A percentile compares a stretch with the other conserved stretches of the same genome.
Conservation (phyloP, 192 early-diverging fungal species). For the Pilaira anomala region DNA sequence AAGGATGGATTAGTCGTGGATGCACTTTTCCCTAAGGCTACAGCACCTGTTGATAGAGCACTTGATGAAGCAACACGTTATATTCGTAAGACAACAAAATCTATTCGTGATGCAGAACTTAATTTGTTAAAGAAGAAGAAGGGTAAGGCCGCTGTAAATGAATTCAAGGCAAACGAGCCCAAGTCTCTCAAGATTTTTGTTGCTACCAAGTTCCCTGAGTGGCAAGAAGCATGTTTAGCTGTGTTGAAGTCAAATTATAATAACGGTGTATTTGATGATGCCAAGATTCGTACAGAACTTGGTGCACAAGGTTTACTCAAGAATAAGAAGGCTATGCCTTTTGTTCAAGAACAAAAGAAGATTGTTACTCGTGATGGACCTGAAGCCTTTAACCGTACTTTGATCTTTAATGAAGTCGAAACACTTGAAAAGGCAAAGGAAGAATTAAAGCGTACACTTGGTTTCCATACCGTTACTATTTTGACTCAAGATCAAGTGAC, state of each 20-base stretch:
- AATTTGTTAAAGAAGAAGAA: constrained; percentile 74
- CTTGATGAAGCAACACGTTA: constrained; percentile 78
- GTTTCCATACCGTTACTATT: constrained; percentile 53
- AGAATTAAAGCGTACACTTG: constrained; percentile 58
- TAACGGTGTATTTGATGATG: constrained; percentile 64
- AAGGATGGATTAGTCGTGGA: constrained; percentile 62
- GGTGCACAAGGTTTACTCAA: constrained; percentile 73
- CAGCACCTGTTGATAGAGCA: constrained; percentile 60
- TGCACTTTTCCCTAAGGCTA: constrained; percentile 55
- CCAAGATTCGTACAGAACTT: constrained; percentile 67
- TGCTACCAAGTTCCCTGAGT: constrained; percentile 82
- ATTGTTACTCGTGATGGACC: constrained; percentile 63
- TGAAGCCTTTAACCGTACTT: constrained; percentile 74
- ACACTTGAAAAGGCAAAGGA: constrained; percentile 51
- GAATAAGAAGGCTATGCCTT: constrained; percentile 97
- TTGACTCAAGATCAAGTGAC: constrained; percentile 45
- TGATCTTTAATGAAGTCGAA: constrained; percentile 81
- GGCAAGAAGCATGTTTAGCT: constrained; percentile 77
- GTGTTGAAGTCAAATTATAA: constrained; percentile 60
- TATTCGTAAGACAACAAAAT: constrained; percentile 67
- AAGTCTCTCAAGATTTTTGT: constrained; percentile 79
- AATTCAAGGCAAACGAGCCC: constrained; percentile 56
- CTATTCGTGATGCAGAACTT: constrained; percentile 78
- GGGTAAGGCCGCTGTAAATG: constrained; percentile 50
- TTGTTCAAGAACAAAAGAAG: constrained; percentile 79